phyloP scores from a whole-genome alignment of 2,329 filamentous ascomycete genomes.

The Paracamarosporium sp. region DNA sequence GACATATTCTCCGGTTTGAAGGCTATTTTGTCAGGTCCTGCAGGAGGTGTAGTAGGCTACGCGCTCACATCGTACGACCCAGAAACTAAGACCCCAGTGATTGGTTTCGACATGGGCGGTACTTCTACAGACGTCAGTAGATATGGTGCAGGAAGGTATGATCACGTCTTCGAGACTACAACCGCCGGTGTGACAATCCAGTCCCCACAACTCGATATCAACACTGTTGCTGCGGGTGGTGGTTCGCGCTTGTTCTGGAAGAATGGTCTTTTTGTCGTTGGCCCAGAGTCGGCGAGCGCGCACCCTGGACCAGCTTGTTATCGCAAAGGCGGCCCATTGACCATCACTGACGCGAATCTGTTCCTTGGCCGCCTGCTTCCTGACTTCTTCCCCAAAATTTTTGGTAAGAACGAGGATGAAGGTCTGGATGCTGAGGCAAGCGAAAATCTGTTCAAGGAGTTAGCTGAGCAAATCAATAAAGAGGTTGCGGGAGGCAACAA shows the following conservation, averaged over 20 bases:
- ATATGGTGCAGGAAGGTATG: conserved; percentile 84
- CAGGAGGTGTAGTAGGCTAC: conserved; percentile 93
- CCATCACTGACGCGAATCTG: conserved; percentile 92
- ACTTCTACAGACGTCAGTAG: conserved; percentile 91
- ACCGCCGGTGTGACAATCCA: conserved; percentile 95
- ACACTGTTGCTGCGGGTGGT: conserved; percentile 91
- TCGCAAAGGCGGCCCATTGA: conserved; percentile 84
- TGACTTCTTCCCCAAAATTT: conserved; percentile 94
- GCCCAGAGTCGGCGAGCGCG: conserved; percentile 86
- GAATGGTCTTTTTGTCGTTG: conserved; percentile 89
- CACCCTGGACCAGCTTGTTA: conserved; percentile 93
- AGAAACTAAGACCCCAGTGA: conserved; percentile 81
- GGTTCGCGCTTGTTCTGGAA: conserved; percentile 85
- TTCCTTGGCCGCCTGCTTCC: conserved; percentile 84
- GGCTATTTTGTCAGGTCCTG: conserved; percentile 86
- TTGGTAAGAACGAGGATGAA: conserved; percentile 86
- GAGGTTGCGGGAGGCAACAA: conserved; percentile 69
- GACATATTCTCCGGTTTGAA: conserved; percentile 83
- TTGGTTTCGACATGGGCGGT: conserved; percentile 96
- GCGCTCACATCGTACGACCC: conserved; percentile 89
- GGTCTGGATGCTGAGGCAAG: conserved; percentile 79
- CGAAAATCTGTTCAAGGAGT: conserved; percentile 74
- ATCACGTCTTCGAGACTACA: conserved; percentile 93
- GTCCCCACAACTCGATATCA: conserved; percentile 90
- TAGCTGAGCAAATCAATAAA: conserved; percentile 78